Evolutionary conservation across 2,329 filamentous ascomycete species (phyloP).

Genomic region (Fusarium equiseti): DNA sequence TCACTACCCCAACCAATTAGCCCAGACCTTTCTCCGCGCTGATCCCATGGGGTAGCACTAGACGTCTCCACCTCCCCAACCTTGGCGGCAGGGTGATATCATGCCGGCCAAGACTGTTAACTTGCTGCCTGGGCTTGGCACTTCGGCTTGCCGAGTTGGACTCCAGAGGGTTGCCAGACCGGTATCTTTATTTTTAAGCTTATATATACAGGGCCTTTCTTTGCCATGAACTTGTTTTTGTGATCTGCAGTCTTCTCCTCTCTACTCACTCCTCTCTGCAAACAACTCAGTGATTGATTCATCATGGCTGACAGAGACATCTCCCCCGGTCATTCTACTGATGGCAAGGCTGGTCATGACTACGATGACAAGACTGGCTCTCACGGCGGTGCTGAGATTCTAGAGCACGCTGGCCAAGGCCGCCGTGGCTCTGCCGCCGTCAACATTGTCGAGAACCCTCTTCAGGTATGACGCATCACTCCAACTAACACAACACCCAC

Average conservation of each 20-base stretch:
- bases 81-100: slow-evolving; percentile 22
- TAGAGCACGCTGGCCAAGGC: slow-evolving; percentile 15
- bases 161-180: slow-evolving; percentile 17
- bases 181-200: slow-evolving; percentile 31
- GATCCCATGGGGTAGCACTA: slow-evolving; percentile 28
- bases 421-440: slow-evolving; percentile 18
- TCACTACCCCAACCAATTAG: slow-evolving; percentile 6
- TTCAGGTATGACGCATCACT: not conserved
- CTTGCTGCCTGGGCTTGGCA: slow-evolving; percentile 35
- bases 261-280: not conserved
- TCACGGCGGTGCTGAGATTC: slow-evolving; percentile 16
- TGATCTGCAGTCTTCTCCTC: not conserved
- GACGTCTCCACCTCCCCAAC: not conserved
- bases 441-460: slow-evolving; percentile 23
- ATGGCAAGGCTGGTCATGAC: slow-evolving; percentile 10
- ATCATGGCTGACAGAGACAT: slow-evolving; percentile 29
- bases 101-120: slow-evolving; percentile 33
- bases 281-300: not conserved
- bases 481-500: rapidly evolving
- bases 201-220: slow-evolving; percentile 17
- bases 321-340: slow-evolving; percentile 6
- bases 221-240: slow-evolving; percentile 1
- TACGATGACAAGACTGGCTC: slow-evolving; percentile 16
- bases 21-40: slow-evolving; percentile 10
- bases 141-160: slow-evolving; percentile 29